Evolutionary conservation across 2,329 filamentous ascomycete genomes (phyloP).

Genomic region (Scedosporium minutisporum): DNA sequence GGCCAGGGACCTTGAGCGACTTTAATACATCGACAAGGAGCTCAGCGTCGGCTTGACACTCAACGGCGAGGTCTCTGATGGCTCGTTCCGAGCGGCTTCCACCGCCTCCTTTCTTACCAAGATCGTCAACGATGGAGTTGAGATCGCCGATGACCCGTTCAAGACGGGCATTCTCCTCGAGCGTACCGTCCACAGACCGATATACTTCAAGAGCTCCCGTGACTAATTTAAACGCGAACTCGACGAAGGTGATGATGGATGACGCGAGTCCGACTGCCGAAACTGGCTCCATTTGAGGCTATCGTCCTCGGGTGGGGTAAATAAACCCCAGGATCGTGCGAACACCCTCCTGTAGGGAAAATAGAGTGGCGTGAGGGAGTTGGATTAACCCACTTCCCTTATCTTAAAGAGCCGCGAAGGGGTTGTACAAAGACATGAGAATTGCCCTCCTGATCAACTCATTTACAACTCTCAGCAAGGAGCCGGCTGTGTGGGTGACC

Average conservation of each 20-base stretch:
- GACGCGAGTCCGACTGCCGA: not conserved
- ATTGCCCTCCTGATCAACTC: too few relatives aligned
- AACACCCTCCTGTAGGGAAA: too few relatives aligned
- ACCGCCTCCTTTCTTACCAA: not conserved
- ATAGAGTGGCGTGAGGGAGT: too few relatives aligned
- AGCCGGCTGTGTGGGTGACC: too few relatives aligned
- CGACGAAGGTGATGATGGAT: constrained; percentile 2
- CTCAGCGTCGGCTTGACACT: not conserved
- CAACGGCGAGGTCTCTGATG: not conserved
- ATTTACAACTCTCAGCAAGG: too few relatives aligned
- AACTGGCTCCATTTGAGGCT: not conserved
- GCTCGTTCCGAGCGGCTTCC: not conserved
- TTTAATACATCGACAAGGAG: not conserved
- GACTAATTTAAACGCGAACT: not conserved
- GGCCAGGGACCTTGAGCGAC: not conserved
- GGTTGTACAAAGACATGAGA: too few relatives aligned
- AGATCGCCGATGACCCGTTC: not conserved
- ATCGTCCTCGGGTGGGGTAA: too few relatives aligned
- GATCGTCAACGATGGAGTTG: not conserved
- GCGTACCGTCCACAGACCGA: not conserved
- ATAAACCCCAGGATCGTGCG: too few relatives aligned
- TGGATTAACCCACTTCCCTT: too few relatives aligned
- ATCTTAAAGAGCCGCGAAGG: too few relatives aligned
- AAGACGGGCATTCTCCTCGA: not conserved
- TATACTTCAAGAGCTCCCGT: not conserved